Evolutionary conservation across 495 filamentous ascomycete genomes (phyloP).

Genomic region (Penicillium nucicola): DNA sequence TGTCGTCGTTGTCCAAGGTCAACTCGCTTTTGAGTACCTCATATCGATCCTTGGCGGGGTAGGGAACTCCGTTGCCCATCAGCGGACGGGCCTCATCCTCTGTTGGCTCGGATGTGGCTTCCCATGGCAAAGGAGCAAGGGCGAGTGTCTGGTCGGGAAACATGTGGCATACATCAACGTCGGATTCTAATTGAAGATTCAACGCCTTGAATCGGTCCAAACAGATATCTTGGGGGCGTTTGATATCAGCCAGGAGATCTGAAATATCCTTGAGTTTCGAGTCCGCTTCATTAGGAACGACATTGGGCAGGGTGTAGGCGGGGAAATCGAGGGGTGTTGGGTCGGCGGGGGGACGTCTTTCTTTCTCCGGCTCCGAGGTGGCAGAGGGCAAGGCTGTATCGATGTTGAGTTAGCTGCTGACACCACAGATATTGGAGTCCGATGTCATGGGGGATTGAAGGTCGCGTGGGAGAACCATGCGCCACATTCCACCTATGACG

Average conservation of each 20-base stretch:
- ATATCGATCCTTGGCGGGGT: slow-evolving; percentile 47
- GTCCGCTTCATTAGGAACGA: slow-evolving; percentile 21
- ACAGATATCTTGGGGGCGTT: slow-evolving; percentile 51
- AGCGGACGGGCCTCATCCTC: slow-evolving; percentile 23
- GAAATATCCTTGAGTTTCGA: slow-evolving; percentile 35
- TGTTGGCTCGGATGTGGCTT: slow-evolving; percentile 17
- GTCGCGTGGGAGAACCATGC: background rate
- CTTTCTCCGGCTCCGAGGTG: slow-evolving; percentile 36
- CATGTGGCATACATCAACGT: slow-evolving; percentile 43
- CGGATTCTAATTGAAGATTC: slow-evolving; percentile 46
- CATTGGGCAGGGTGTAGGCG: slow-evolving; percentile 31
- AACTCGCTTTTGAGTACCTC: slow-evolving; percentile 49
- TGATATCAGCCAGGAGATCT: slow-evolving; percentile 43
- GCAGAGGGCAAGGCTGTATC: slow-evolving; percentile 32
- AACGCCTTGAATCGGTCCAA: slow-evolving; percentile 48
- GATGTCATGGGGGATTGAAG: background rate
- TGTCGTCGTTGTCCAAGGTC: slow-evolving; percentile 53
- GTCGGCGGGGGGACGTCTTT: slow-evolving; percentile 42
- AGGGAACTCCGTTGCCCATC: slow-evolving; percentile 50
- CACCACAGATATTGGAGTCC: background rate
- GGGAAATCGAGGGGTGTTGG: slow-evolving; percentile 52
- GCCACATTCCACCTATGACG: slow-evolving; percentile 6
- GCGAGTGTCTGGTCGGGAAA: slow-evolving; percentile 38
- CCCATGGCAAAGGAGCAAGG: slow-evolving; percentile 49
- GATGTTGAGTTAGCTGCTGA: background rate